phyloP scores from a whole-genome alignment of 164 flowering plant species.

The Stephania cephalantha region DNA sequence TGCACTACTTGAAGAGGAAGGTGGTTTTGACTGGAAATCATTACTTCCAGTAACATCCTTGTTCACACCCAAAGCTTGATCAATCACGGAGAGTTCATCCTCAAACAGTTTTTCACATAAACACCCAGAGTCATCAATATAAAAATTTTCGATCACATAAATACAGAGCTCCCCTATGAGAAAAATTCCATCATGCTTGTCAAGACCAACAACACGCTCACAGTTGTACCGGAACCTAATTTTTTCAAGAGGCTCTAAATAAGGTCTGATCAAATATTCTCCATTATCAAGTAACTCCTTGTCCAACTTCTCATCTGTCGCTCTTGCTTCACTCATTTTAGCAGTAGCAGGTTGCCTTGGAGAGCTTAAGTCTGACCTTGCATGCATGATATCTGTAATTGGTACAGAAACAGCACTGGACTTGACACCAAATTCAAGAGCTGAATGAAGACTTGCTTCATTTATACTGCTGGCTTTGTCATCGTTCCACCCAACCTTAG shows the following conservation, averaged over 20 bases:
- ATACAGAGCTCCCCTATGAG: constrained; percentile 80
- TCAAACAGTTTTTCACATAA: constrained; percentile 87
- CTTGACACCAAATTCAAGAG: constrained; percentile 65
- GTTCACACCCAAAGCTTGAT: constrained; percentile 97
- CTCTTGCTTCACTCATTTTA: constrained; percentile 50
- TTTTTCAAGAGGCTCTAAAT: constrained; percentile 81
- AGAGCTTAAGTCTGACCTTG: constrained; percentile 71
- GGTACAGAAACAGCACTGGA: constrained; percentile 69
- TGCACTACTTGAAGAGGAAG: constrained; percentile 61
- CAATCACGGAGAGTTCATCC: constrained; percentile 94
- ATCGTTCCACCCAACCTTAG: constrained; percentile 66
- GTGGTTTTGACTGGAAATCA: constrained; percentile 76
- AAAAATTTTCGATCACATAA: constrained; percentile 93
- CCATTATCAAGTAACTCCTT: constrained; percentile 87
- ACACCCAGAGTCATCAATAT: constrained; percentile 80
- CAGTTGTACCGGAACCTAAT: constrained; percentile 86
- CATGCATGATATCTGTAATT: constrained; percentile 49
- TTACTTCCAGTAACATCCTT: constrained; percentile 59
- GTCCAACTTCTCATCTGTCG: constrained; percentile 58
- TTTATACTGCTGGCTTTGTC: constrained; percentile 73
- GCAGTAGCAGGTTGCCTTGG: constrained; percentile 63
- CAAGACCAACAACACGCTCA: constrained; percentile 94
- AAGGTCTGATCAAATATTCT: constrained; percentile 92
- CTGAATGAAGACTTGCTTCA: constrained; percentile 93
- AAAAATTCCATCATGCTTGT: constrained; percentile 99